A percentile compares a stretch with the other conserved stretches of the same genome.
These are phyloP conservation scores for Stagonosporopsis rhizophila DNA, from an alignment of 2,329 filamentous ascomycete species.

Conservation along the genomic window DNA sequence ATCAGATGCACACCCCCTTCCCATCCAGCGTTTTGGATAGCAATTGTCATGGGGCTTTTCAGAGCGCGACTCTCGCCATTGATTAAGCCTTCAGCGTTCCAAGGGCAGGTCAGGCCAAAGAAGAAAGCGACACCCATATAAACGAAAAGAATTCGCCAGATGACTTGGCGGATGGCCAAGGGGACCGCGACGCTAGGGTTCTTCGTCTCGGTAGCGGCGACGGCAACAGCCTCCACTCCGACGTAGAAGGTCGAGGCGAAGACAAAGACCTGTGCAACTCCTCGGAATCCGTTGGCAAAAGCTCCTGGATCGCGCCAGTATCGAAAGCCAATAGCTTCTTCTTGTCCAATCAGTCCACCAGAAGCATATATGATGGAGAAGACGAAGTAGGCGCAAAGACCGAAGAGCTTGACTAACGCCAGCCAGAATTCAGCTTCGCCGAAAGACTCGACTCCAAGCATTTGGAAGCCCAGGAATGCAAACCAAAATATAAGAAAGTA, in stretches of 20 bases:
- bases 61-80: slow-evolving; percentile 68
- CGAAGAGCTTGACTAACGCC: slow-evolving; percentile 49
- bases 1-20: slow-evolving; percentile 76
- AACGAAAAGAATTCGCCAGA: slow-evolving; percentile 54
- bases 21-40: slow-evolving; percentile 75
- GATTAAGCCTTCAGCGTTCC: slow-evolving; percentile 69
- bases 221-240: slow-evolving; percentile 46
- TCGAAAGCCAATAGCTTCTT: slow-evolving; percentile 41
- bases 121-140: slow-evolving; percentile 54
- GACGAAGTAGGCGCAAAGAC: slow-evolving; percentile 50
- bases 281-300: slow-evolving; percentile 51
- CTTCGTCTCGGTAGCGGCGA: slow-evolving; percentile 47
- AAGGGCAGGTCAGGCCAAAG: slow-evolving; percentile 71
- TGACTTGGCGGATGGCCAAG: slow-evolving; percentile 55
- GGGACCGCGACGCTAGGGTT: slow-evolving; percentile 58
- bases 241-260: slow-evolving; percentile 53
- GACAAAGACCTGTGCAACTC: slow-evolving; percentile 53
- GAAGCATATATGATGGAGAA: slow-evolving; percentile 51
- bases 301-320: slow-evolving; percentile 52
- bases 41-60: slow-evolving; percentile 58
- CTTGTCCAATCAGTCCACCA: slow-evolving; percentile 42
- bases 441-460: slow-evolving; percentile 52
- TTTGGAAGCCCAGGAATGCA: slow-evolving; percentile 48
- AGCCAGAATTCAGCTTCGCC: slow-evolving; percentile 55
- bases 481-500: slow-evolving; percentile 54